Evolutionary conservation across 768 basidiomycete species (phyloP), one percentile per base, ranked within the genome.

Genomic region (Russula earlei): DNA sequence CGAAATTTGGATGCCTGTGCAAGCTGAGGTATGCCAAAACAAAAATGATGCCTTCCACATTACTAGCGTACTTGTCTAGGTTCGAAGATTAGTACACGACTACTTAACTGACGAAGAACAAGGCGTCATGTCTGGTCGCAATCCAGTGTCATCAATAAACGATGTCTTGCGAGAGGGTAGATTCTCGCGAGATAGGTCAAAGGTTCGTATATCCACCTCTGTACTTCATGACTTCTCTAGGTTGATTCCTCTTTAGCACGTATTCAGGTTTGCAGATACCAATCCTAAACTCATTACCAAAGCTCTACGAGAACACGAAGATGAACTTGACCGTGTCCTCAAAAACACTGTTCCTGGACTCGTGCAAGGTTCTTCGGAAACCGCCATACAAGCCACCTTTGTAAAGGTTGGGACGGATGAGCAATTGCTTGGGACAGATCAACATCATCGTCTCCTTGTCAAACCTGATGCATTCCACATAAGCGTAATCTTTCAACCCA

Each of bases 401-500:
- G 77, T 78, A 22, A 79, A 72, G 51, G 75, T 82, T 33, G 83
- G 80, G 14, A 76, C 78, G 17, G 91, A 92, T 51, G 90, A 93
- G 61, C 83, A 85, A 22, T 69, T 85, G 55, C 75, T 85, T 6
- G 83, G 84, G 12, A 75, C 75, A 5, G 85, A 85, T 43, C 84
- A 90, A 42, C 85, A 85, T 52, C 96, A 98, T 71, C 80, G 87
- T 44, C 74, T 89, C 31, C 77, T 98, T 20, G 85, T 97, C 54
- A 82, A 82, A 45, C 87, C 96, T 1, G 88, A 97, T 66, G 91
- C 92, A 2, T 97, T 97, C 72, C 91, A 95, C 70, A 91, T 97
- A 52, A 87, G 83, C 48, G 81, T 91, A 15, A 75, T 99, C n/a
- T 97, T 98, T 69, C 89, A 91, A 60, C 95, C 96, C 0, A 95